Evolutionary conservation across 495 filamentous ascomycete species (phyloP).

Genomic region (Beverwykella pulmonaria): DNA sequence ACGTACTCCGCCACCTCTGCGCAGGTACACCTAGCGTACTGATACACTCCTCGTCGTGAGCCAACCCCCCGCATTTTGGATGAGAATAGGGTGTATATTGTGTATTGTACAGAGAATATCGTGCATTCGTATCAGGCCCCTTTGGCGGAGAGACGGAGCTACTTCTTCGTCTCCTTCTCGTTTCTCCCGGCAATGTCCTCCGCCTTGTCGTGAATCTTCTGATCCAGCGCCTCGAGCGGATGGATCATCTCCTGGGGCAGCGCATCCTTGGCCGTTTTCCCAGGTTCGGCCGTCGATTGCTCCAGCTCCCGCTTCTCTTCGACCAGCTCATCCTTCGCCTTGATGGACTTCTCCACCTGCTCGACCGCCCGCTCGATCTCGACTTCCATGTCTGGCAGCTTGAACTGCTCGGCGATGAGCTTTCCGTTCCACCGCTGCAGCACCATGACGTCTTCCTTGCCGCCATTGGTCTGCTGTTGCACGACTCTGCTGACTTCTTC

Average conservation of each 20-base stretch:
- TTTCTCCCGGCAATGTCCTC: constrained; percentile 3
- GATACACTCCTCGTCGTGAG: no score
- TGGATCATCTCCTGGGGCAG: constrained; percentile 16
- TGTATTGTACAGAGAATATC: no score
- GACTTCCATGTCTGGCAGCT: constrained; percentile 75
- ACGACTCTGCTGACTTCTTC: constrained; percentile 65
- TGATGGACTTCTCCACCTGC: constrained; percentile 70
- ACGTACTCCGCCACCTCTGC: no score
- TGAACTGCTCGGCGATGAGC: constrained; percentile 48
- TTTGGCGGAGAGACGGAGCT: not conserved
- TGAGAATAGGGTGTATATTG: no score
- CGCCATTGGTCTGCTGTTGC: constrained; percentile 49
- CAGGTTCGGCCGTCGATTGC: constrained; percentile 28
- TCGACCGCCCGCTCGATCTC: constrained; percentile 88
- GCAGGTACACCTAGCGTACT: no score
- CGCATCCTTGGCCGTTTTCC: constrained; percentile 16
- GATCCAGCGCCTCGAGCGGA: constrained; percentile 17
- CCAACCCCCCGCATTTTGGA: no score
- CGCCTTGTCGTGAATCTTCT: constrained; percentile 27
- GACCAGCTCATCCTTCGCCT: constrained; percentile 52
- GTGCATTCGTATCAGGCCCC: not conserved
- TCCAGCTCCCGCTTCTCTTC: constrained; percentile 52
- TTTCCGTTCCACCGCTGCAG: constrained; percentile 50
- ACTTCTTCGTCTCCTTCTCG: not conserved
- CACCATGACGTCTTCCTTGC: constrained; percentile 47